Evolutionary conservation across 352 stramenopile genomes (phyloP).

Genomic region (Thalassiosira delicatula): DNA sequence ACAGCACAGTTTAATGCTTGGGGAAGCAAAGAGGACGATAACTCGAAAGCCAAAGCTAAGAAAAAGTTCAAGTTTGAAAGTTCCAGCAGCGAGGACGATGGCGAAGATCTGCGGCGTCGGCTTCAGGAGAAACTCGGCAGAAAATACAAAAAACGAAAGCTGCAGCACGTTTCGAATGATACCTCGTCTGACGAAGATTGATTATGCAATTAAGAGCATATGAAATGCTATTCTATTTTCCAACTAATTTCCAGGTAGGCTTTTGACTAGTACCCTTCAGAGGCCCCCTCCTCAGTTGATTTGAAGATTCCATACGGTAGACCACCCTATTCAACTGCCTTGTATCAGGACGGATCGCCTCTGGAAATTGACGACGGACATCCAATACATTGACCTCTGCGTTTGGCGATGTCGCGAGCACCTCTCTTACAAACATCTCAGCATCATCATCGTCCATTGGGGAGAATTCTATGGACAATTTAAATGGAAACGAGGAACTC

Average conservation of each 20-base stretch:
- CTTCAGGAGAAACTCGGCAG: not conserved
- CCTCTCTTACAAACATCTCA: conserved; percentile 15
- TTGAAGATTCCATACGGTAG: conserved; percentile 30
- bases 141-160: not conserved
- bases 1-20: not conserved
- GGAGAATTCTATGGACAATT: not conserved
- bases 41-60: not conserved
- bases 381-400: conserved; percentile 28
- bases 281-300: too few relatives aligned
- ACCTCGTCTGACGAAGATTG: conserved; percentile 1
- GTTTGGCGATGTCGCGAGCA: not conserved
- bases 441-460: conserved; percentile 20
- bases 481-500: conserved; percentile 14
- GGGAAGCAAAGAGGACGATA: not conserved
- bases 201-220: not conserved
- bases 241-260: too few relatives aligned
- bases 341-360: conserved; percentile 29
- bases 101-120: not conserved
- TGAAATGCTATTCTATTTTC: too few relatives aligned
- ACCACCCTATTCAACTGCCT: conserved; percentile 34
- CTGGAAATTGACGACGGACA: conserved; percentile 30
- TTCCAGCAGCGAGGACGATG: conserved; percentile 1
- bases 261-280: too few relatives aligned
- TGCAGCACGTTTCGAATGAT: not conserved
- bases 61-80: conserved; percentile 3